Conservation (phyloP, 2,329 filamentous ascomycete genomes). For the Cordyceps fumosorosea region DNA sequence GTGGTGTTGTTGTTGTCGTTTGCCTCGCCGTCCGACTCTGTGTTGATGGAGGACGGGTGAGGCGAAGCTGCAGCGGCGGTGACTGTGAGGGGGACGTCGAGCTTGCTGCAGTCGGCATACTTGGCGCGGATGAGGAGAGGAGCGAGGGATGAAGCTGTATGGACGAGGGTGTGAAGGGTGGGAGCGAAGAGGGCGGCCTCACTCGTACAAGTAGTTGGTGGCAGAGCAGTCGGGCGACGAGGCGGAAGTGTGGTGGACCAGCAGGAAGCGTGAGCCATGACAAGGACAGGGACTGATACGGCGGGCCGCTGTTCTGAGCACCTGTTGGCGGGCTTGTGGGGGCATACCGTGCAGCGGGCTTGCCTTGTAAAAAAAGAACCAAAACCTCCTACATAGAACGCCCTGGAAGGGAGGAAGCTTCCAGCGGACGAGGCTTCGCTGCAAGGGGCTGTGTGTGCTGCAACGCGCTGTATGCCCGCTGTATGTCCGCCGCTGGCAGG, state of each 20-base stretch:
- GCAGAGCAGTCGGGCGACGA: not conserved
- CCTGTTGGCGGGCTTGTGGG: not conserved
- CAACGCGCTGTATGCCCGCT: not conserved
- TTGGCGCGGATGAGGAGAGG: conserved; percentile 6
- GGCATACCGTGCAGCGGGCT: not conserved
- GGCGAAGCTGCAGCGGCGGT: conserved; percentile 3
- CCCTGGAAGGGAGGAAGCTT: not conserved
- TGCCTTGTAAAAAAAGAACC: not conserved
- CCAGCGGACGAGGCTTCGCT: not conserved
- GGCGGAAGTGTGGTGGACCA: conserved; percentile 1
- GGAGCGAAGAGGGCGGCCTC: not conserved
- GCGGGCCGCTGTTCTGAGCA: not conserved
- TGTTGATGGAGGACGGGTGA: not conserved
- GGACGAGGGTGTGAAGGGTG: not conserved
- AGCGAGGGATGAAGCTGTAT: not conserved
- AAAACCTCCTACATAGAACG: not conserved
- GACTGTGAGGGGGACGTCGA: not conserved
- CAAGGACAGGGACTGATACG: not conserved
- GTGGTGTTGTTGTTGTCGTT: not conserved
- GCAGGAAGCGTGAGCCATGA: conserved; percentile 3
- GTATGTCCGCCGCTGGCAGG: not conserved
- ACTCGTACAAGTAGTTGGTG: conserved; percentile 1
- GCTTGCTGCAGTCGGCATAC: conserved; percentile 15
- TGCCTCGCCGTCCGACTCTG: conserved; percentile 2
- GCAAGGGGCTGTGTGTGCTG: not conserved